These are phyloP conservation scores for Corylus americana DNA, from an alignment of 306 rosid genomes.

Conservation along the genomic window DNA sequence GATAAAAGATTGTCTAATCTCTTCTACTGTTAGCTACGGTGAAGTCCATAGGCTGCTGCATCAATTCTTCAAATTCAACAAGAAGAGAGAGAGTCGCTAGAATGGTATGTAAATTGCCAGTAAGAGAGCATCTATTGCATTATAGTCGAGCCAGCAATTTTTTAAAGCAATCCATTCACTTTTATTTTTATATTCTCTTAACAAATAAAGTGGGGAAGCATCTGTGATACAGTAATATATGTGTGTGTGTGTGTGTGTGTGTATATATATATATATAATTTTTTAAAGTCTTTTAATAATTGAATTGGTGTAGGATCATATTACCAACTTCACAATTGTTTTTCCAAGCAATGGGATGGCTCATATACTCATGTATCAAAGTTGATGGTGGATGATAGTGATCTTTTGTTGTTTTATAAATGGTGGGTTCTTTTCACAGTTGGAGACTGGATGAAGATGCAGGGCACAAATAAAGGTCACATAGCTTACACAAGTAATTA, in stretches of 20 bases:
- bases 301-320: neutral
- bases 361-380: neutral
- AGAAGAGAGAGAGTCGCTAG: slow-evolving; percentile 29
- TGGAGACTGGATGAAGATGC: no score
- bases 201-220: neutral
- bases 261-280: neutral
- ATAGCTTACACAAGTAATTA: no score
- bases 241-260: no score
- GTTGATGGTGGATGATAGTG: neutral
- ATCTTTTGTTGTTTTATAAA: no score
- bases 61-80: slow-evolving; percentile 78
- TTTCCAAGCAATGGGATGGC: neutral
- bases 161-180: neutral
- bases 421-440: no score
- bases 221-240: neutral
- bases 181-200: neutral
- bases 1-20: slow-evolving; percentile 72
- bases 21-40: slow-evolving; percentile 67
- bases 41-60: slow-evolving; percentile 72
- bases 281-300: neutral
- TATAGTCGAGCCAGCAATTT: neutral
- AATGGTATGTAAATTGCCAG: neutral
- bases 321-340: neutral
- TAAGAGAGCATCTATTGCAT: neutral
- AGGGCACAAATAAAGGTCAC: no score